A percentile compares a stretch with the other conserved stretches of the same genome.
Conservation (phyloP, 768 basidiomycete genomes). For the Hypsizygus marmoreus region DNA sequence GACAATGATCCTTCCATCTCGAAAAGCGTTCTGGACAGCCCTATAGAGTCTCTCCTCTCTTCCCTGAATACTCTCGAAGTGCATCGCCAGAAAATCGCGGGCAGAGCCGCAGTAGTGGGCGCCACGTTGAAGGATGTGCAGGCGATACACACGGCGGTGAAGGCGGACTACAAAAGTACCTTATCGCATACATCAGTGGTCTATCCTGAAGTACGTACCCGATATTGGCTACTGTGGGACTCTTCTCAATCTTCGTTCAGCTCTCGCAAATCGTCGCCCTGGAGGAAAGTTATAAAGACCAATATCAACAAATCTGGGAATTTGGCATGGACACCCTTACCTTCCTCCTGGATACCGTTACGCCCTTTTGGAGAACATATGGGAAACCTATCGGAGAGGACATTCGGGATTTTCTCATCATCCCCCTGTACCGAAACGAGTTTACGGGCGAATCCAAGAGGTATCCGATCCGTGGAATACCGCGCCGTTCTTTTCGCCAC, state of each 20-base stretch:
- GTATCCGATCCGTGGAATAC: conserved; percentile 60
- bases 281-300: conserved; percentile 79
- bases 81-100: conserved; percentile 44
- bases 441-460: conserved; percentile 77
- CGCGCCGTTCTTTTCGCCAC: conserved; percentile 64
- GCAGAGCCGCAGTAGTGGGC: conserved; percentile 50
- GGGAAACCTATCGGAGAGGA: conserved; percentile 83
- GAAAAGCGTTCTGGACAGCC: conserved; percentile 52
- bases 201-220: conserved; percentile 67
- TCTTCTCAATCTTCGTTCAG: conserved; percentile 32
- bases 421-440: conserved; percentile 82
- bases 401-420: conserved; percentile 77
- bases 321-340: conserved; percentile 78
- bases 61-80: conserved; percentile 52
- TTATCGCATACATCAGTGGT: conserved; percentile 70
- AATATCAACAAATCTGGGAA: conserved; percentile 82
- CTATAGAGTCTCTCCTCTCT: conserved; percentile 50
- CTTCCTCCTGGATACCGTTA: conserved; percentile 71
- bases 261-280: conserved; percentile 69
- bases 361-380: conserved; percentile 81
- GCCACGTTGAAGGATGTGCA: conserved; percentile 55
- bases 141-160: conserved; percentile 53
- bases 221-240: not conserved
- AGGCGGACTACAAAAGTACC: conserved; percentile 65
- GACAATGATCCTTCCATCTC: conserved; percentile 22